Conservation (phyloP, 2,329 filamentous ascomycete genomes). For the Alternaria conjuncta region DNA sequence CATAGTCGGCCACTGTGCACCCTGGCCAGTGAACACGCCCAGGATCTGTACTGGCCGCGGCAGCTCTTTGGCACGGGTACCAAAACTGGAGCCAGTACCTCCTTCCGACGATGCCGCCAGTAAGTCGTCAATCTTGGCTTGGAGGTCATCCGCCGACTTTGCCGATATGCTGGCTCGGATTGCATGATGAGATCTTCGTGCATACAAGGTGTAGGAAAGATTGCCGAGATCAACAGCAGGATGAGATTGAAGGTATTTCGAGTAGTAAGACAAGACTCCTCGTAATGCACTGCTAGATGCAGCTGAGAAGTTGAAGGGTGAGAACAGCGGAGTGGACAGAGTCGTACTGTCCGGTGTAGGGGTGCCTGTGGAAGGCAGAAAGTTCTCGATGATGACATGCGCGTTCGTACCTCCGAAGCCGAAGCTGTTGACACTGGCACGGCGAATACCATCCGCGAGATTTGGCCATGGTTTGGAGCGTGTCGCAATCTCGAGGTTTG, state of each 20-base stretch:
- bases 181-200: not conserved
- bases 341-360: not conserved
- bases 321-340: not conserved
- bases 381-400: constrained; percentile 35
- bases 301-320: not conserved
- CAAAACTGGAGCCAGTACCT: constrained; percentile 6
- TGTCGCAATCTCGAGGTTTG: constrained; percentile 14
- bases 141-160: not conserved
- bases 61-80: not conserved
- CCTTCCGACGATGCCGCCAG: constrained; percentile 8
- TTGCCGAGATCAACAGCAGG: not conserved
- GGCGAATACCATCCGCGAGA: not conserved
- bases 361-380: not conserved
- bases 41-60: not conserved
- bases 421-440: constrained; percentile 33
- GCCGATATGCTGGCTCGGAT: not conserved
- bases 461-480: constrained; percentile 17
- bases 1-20: not conserved
- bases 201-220: not conserved
- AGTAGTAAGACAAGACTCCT: not conserved
- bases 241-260: not conserved
- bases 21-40: constrained; percentile 10
- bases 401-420: constrained; percentile 38
- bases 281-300: not conserved
- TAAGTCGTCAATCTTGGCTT: not conserved